phyloP scores from a whole-genome alignment of 1,284 basidiomycete genomes.

The Pyrrhoderma noxium region DNA sequence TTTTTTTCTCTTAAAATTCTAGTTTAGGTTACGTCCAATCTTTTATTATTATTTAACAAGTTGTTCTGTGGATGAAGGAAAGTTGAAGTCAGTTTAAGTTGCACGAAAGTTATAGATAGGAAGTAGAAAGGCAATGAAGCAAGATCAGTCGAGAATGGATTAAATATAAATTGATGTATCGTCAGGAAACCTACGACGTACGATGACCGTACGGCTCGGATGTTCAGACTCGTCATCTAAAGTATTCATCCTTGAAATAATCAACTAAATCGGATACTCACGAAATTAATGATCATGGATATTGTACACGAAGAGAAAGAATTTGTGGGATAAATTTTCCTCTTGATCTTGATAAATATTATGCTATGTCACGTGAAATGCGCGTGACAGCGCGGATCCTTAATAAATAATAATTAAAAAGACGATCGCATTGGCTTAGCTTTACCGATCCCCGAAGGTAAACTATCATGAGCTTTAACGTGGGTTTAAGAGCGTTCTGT shows the following conservation, averaged over 20 bases:
- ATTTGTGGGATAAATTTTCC: too few relatives aligned
- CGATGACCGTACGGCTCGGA: constrained; percentile 51
- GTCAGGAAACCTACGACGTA: constrained; percentile 46
- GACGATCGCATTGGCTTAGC: too few relatives aligned
- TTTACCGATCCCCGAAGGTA: too few relatives aligned
- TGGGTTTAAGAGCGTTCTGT: not conserved
- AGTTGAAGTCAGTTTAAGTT: constrained; percentile 18
- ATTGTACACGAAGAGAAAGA: too few relatives aligned
- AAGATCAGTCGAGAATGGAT: constrained; percentile 53
- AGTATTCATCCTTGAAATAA: constrained; percentile 49
- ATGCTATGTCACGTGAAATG: not conserved
- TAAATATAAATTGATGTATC: constrained; percentile 47
- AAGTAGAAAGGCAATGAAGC: constrained; percentile 44
- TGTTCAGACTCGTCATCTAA: constrained; percentile 88
- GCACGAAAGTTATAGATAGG: constrained; percentile 12
- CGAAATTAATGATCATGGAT: not conserved
- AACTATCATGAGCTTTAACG: not conserved
- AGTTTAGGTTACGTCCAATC: too few relatives aligned
- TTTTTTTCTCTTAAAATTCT: too few relatives aligned
- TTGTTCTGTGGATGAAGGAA: too few relatives aligned
- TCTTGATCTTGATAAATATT: not conserved
- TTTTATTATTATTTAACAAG: too few relatives aligned
- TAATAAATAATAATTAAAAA: too few relatives aligned
- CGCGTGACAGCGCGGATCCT: not conserved
- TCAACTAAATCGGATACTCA: constrained; percentile 5